Evolutionary conservation across 768 basidiomycete species (phyloP).

Genomic region (Sistotremastrum suecicum): DNA sequence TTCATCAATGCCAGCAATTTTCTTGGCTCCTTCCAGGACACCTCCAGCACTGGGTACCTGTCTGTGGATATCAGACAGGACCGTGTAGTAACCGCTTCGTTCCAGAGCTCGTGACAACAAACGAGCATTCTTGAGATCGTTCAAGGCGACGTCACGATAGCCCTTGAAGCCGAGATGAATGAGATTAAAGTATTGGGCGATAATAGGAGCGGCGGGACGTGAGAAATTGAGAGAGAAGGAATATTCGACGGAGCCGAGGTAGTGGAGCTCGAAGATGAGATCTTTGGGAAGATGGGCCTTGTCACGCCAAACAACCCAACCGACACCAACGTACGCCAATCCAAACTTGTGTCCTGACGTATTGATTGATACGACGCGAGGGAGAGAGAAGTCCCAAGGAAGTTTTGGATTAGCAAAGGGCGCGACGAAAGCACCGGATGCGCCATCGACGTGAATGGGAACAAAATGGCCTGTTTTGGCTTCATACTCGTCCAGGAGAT

Average conservation of each 20-base stretch:
- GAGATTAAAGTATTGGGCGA: conserved; percentile 52
- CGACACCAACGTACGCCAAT: conserved; percentile 41
- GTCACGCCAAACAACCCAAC: conserved; percentile 51
- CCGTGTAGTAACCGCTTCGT: conserved; percentile 34
- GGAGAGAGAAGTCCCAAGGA: conserved; percentile 46
- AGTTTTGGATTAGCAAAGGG: conserved; percentile 44
- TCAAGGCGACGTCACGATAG: conserved; percentile 31
- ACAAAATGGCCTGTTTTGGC: conserved; percentile 26
- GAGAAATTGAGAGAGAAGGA: conserved; percentile 56
- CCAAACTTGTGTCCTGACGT: conserved; percentile 52
- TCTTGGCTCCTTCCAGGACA: conserved; percentile 14
- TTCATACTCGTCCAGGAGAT: conserved; percentile 50
- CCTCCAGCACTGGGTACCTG: conserved; percentile 11
- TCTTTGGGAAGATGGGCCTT: conserved; percentile 48
- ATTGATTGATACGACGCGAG: conserved; percentile 45
- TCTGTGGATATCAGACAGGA: conserved; percentile 42
- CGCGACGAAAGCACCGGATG: conserved; percentile 48
- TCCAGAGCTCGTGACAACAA: conserved; percentile 52
- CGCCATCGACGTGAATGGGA: conserved; percentile 40
- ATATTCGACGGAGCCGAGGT: conserved; percentile 50
- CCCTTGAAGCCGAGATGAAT: conserved; percentile 46
- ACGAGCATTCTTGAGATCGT: conserved; percentile 46
- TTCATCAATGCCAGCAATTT: conserved; percentile 27
- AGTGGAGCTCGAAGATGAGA: conserved; percentile 50
- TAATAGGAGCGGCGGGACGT: conserved; percentile 44